Evolutionary conservation across 805 yeast species (phyloP).

Genomic region (Schwanniomyces polymorphus): DNA sequence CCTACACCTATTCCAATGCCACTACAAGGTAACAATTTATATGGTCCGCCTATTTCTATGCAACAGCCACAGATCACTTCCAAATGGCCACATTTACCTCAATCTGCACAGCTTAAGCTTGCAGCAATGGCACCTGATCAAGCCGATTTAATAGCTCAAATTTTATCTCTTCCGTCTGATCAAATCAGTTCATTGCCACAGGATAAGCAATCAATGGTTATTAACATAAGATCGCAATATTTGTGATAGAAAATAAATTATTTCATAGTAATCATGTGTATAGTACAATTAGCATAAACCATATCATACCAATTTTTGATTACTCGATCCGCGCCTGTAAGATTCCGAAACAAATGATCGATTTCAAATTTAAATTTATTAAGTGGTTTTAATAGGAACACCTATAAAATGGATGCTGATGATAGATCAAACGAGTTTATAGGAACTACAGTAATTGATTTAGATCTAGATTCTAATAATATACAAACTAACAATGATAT

Average conservation of each 20-base stretch:
- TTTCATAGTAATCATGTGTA: background rate
- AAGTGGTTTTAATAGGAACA: background rate
- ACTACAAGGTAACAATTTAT: constrained; percentile 8
- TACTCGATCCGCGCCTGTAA: background rate
- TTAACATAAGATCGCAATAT: constrained; percentile 55
- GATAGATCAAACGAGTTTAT: constrained; percentile 8
- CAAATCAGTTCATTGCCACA: constrained; percentile 51
- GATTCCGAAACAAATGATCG: background rate
- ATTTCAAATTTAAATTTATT: background rate
- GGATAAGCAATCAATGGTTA: constrained; percentile 56
- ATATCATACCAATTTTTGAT: background rate
- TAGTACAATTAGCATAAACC: background rate
- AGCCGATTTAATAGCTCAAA: constrained; percentile 57
- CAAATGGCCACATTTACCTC: constrained; percentile 51
- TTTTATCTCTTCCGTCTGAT: constrained; percentile 48
- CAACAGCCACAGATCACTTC: constrained; percentile 17
- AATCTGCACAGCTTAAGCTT: constrained; percentile 50
- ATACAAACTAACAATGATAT: constrained; percentile 16
- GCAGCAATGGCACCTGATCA: constrained; percentile 54
- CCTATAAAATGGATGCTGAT: constrained; percentile 5
- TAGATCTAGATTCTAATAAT: constrained; percentile 16
- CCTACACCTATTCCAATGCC: constrained; percentile 7
- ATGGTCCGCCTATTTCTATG: constrained; percentile 11
- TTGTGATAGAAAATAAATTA: constrained; percentile 16
- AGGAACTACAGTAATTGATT: constrained; percentile 17